Percentiles rank a stretch among this genome's conserved stretches.
These are phyloP conservation scores for Aureobasidium mangrovei DNA, from an alignment of 2,329 filamentous ascomycete genomes.

Conservation along the genomic window DNA sequence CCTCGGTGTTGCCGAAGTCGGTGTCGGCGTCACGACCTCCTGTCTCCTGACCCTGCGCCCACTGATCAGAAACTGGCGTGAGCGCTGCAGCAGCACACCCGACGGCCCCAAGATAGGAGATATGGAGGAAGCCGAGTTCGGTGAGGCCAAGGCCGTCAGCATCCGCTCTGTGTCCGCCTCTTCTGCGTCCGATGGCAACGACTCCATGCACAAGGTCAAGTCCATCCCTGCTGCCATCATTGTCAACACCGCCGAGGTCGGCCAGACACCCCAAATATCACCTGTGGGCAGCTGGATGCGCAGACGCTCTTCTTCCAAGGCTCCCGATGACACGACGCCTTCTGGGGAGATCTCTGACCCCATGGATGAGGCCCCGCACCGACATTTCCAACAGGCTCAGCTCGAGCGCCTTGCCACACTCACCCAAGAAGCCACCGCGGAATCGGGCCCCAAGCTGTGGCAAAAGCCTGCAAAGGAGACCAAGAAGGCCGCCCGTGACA, in stretches of 20 bases:
- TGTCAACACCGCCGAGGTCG: not conserved
- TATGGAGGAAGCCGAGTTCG: constrained; percentile 1
- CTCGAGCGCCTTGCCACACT: not conserved
- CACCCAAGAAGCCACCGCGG: not conserved
- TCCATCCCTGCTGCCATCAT: not conserved
- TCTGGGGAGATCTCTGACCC: not conserved
- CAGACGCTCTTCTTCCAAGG: constrained; percentile 3
- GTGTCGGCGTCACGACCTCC: constrained; percentile 27
- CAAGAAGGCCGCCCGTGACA: not conserved
- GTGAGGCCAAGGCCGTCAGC: not conserved
- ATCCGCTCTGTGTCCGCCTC: not conserved
- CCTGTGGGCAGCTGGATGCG: not conserved
- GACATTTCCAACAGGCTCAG: not conserved
- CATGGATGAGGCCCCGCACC: not conserved
- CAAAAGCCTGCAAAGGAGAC: not conserved
- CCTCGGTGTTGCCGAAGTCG: constrained; percentile 26
- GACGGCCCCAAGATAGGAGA: not conserved
- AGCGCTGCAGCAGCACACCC: not conserved
- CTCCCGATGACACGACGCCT: not conserved
- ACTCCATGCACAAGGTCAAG: not conserved
- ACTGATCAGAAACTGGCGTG: constrained; percentile 18
- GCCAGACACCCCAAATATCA: not conserved
- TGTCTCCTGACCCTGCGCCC: constrained; percentile 26
- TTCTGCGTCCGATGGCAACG: not conserved
- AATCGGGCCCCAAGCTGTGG: not conserved